Evolutionary conservation across 2,329 filamentous ascomycete genomes (phyloP).

Genomic region (Diaporthe humulicola): DNA sequence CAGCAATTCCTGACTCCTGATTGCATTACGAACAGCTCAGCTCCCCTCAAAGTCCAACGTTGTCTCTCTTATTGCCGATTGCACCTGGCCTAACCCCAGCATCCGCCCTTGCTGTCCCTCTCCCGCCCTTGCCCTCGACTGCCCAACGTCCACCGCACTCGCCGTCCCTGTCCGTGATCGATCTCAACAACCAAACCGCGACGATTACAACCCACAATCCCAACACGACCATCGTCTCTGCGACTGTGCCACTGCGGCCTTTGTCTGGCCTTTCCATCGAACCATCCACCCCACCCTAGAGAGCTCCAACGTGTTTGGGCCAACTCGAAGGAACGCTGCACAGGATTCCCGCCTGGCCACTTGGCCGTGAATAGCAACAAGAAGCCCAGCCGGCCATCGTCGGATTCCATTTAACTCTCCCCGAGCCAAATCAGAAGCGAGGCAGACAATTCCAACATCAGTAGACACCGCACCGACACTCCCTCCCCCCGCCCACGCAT

Average conservation of each 20-base stretch:
- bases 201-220: neutral
- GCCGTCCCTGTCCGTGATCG: neutral
- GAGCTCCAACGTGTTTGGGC: neutral
- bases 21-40: neutral
- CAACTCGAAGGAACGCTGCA: constrained; percentile 32
- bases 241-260: constrained; percentile 8
- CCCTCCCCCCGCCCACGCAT: neutral
- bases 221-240: neutral
- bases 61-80: neutral
- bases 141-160: constrained; percentile 2
- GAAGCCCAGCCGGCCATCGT: constrained; percentile 28
- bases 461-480: neutral
- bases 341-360: constrained; percentile 34
- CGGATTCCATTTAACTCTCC: neutral
- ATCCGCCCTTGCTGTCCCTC: constrained; percentile 26
- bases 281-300: neutral
- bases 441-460: neutral
- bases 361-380: constrained; percentile 38
- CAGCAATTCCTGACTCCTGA: neutral
- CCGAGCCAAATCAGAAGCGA: neutral
- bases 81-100: constrained; percentile 4
- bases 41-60: neutral
- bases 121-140: constrained; percentile 28
- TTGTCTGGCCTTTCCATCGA: neutral
- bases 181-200: constrained; percentile 12